Base-by-base conservation (phyloP, 2,329 filamentous ascomycete genomes). In the Colletotrichum cereale region DNA sequence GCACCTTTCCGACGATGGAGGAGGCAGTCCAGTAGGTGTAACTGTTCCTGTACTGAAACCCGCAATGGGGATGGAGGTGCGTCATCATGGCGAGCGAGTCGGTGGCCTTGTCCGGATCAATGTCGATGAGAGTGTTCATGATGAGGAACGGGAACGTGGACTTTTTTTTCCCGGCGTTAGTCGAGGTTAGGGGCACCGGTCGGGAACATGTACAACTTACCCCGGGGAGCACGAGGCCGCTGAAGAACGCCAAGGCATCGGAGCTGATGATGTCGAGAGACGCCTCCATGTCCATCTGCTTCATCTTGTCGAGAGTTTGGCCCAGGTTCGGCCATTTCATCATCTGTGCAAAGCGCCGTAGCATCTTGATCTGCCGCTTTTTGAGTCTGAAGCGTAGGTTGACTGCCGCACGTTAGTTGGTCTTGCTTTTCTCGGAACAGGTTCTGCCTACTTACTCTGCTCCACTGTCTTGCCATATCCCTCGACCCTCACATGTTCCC, bases 321-420 rank as follows among this genome's bases (percentile, higher is more conserved):
- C 84, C 83, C 70, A 93, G 86, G 75, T 94, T 94, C 1, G 92
- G 92, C 92, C 92, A 95, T 79, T 93, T 94, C 84, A 95, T 90
- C 76, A 88, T 89, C 77, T 89, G 86, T 14, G 91, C 91, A 77
- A 95, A 94, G 44, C 87, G 86, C 74, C 88, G 87, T 53, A 95
- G 82, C 77, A 91, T 89, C 77, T 91, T 91, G 72, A 91, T 89
- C 79, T 94, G 92, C 29, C 88, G 86, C 76, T 87, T 88, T 81
- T 92, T 92, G 65, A 89, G 85, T 77, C 87, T 89, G 73, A 91
- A 88, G 21, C 90, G 88, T 56, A 94, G 87, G 71, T 85, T 87
- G 57, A 93, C 88, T 80, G 76, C 26, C n/a, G 26, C n/a, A 34
- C 12, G 34, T 40, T 36, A 55, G 34, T 40, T 36, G 52, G 34